A percentile compares a stretch with the other conserved stretches of the same genome.
Evolutionary conservation across 129 eudicot genomes (phyloP).

Genomic region (Gnaphalium uliginosum): DNA sequence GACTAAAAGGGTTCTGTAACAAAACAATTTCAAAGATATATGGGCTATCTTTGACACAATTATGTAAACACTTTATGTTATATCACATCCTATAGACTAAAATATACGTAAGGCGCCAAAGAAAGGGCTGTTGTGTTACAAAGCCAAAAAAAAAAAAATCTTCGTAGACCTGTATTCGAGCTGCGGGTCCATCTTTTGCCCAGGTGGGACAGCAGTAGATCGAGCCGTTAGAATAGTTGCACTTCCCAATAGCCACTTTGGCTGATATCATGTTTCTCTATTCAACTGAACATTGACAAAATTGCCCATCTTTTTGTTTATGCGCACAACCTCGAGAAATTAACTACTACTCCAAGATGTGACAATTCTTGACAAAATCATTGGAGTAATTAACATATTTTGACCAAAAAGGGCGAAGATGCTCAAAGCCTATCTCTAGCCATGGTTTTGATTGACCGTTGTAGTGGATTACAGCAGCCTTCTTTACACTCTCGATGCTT

Average conservation of each 20-base stretch:
- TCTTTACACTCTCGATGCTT: slow-evolving; percentile 59
- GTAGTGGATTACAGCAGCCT: slow-evolving; percentile 97
- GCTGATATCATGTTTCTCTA: slow-evolving; percentile 22
- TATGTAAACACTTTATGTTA: slow-evolving; percentile 30
- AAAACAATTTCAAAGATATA: slow-evolving; percentile 39
- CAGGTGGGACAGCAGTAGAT: slow-evolving; percentile 18
- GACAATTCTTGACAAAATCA: slow-evolving; percentile 76
- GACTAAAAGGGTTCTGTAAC: slow-evolving; percentile 43
- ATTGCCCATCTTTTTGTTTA: slow-evolving; percentile 25
- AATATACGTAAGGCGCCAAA: not conserved
- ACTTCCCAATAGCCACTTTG: slow-evolving; percentile 13
- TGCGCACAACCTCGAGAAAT: slow-evolving; percentile 9
- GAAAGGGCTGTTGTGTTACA: slow-evolving; percentile 19
- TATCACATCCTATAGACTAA: slow-evolving; percentile 29
- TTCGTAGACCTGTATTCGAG: slow-evolving; percentile 11
- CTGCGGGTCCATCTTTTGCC: slow-evolving; percentile 17
- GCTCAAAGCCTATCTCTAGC: slow-evolving; percentile 93
- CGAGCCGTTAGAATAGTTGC: not conserved
- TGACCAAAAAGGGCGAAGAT: slow-evolving; percentile 97
- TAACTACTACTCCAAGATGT: slow-evolving; percentile 72
- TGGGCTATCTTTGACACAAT: slow-evolving; percentile 28
- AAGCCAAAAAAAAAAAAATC: slow-evolving; percentile 22
- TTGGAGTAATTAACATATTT: slow-evolving; percentile 83
- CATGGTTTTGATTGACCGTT: slow-evolving; percentile 98
- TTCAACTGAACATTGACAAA: slow-evolving; percentile 33